Evolutionary conservation across 176 grass and related monocot species (phyloP), one percentile per base, ranked within the genome.

Genomic region (Urochloa ruziziensis): DNA sequence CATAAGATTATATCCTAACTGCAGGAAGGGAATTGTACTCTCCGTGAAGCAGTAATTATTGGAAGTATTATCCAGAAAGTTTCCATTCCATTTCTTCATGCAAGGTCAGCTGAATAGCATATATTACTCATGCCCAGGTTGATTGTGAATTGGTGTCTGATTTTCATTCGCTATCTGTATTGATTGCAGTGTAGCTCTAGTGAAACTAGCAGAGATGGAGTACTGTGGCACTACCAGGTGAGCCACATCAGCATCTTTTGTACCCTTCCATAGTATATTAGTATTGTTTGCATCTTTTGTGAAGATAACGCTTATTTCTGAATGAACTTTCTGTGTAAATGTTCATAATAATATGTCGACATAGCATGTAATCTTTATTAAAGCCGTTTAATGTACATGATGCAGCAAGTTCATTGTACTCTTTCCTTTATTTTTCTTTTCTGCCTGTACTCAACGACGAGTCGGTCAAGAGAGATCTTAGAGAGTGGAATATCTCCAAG

Each of bases 191-290:
- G 96, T 81, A 62, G 93, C 93, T 30, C 82, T 98, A 68, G 91
- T 93, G 93, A 93, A 93, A 83, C 56, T 98, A 76, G 96, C 93
- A 83, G 90, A 95, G 72, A 88, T 98, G 87, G 93, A 95, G 15
- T 98, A 98, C 57, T 98, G 96, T 80, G 96, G 93, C 82, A 95
- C 93, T 24, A 98, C 96, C 60, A 95, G 96, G 96, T 43, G 18
- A 63, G 67, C 12, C 6, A 64, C 47, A 57, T 75, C 65, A 6
- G 29, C n/a, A 9, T 83, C 19, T 46, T 46, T 21, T 29, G 10
- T 60, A 64, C 4, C 34, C 1, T 67, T 34, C 51, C 3, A 60
- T 58, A 43, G 0, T 8, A 19, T 43, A 25, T 42, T 69, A 70
- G 13, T 21, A 36, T 18, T 9, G 6, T 73, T 17, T 10, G 15